Evolutionary conservation across 768 basidiomycete species (phyloP).

Genomic region (Strobilomyces confusus): DNA sequence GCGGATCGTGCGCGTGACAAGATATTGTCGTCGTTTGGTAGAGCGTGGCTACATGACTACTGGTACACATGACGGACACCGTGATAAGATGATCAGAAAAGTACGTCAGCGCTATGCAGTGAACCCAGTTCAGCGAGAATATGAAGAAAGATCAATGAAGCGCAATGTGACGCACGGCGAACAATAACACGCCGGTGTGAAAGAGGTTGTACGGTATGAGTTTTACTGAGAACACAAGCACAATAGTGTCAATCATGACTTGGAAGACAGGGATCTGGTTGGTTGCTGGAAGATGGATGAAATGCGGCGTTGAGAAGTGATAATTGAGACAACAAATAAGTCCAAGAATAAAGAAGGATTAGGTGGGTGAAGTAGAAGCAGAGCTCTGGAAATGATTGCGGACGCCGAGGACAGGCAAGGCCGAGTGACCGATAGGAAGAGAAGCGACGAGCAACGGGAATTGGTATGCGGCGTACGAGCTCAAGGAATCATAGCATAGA

Average conservation of each 20-base stretch:
- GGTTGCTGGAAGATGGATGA: not conserved
- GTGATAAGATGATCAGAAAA: not conserved
- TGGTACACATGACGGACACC: slow-evolving; percentile 5
- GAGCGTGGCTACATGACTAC: not conserved
- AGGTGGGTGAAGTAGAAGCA: not conserved
- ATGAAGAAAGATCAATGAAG: not conserved
- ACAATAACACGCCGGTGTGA: not conserved
- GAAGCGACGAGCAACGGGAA: not conserved
- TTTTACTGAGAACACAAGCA: not conserved
- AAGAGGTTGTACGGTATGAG: slow-evolving; percentile 2
- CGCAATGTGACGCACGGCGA: not conserved
- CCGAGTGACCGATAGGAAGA: not conserved
- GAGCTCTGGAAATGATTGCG: not conserved
- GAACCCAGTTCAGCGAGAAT: slow-evolving; percentile 9
- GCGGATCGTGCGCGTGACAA: not conserved
- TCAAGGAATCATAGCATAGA: slow-evolving; percentile 8
- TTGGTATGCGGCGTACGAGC: not conserved
- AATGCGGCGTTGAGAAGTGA: slow-evolving; percentile 1
- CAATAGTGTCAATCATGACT: not conserved
- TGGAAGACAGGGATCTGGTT: not conserved
- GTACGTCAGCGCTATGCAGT: slow-evolving; percentile 8
- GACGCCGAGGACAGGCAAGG: not conserved
- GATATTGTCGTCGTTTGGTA: not conserved
- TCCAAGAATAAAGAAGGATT: slow-evolving; percentile 14
- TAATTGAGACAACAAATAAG: slow-evolving; percentile 18